Base-by-base conservation (phyloP, 2,329 filamentous ascomycete genomes). In the Cladosporium cucumerinum region DNA sequence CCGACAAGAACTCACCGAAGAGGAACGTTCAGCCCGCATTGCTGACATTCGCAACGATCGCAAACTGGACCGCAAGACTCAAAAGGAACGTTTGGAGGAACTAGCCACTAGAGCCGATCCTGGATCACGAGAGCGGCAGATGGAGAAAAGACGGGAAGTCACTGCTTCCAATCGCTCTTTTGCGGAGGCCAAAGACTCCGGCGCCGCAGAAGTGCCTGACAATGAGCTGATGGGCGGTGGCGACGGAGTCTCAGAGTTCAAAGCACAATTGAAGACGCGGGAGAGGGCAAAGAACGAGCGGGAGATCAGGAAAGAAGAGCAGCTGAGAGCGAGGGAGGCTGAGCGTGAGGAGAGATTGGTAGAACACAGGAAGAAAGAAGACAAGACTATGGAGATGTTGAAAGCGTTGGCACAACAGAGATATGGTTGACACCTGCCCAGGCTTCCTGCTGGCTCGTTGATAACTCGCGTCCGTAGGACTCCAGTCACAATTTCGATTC, bases 331-430 rank as follows among this genome's bases (percentile, higher is more conserved):
- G 12, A 86, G 87, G 73, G 83, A 84, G 66, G 92, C 87, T 55
- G 93, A 97, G 82, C 83, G 93, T 70, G 92, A 96, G 74, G 90
- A 93, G 80, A 85, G 87, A 71, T 74, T 93, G 60, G 82, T 84
- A 71, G 87, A 85, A 69, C 89, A 91, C 77, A 84, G 86, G 72
- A 85, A 86, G 72, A 91, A 92, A 77, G 94, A 98, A 78, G 89
- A 93, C 68, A 87, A 87, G 73, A 96, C 92, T 1, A 92, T 97
- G 82, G 86, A 86, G 57, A 93, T 92, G 84, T 73, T 98, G 73
- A 89, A 84, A 78, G 86, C 88, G 71, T 78, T 98, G 78, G 94
- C 93, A 18, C 89, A 85, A 78, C 86, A 91, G 79, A 84, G 91
- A 68, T 97, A 91, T 82, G 91, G 91, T 69, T 58, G 55, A 58